Percentiles rank a stretch among this genome's conserved stretches.
Conservation (phyloP, 768 basidiomycete genomes). For the Russula olivacea region DNA sequence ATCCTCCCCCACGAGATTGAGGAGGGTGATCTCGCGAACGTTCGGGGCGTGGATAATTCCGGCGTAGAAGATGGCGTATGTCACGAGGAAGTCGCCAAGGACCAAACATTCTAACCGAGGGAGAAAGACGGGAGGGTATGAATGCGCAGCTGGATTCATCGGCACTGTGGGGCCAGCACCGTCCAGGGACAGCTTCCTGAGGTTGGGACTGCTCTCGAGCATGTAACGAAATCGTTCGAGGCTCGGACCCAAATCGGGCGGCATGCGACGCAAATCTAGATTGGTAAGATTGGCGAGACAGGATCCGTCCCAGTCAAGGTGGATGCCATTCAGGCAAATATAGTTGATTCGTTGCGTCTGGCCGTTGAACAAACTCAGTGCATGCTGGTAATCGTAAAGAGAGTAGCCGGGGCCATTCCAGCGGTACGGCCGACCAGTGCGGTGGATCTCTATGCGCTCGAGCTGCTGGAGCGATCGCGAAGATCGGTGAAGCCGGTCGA, state of each 20-base stretch:
- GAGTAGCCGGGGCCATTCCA: conserved; percentile 42
- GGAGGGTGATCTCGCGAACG: conserved; percentile 51
- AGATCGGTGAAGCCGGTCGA: conserved; percentile 40
- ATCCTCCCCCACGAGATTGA: conserved; percentile 46
- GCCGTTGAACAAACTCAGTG: conserved; percentile 48
- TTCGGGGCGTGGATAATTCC: conserved; percentile 51
- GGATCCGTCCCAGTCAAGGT: conserved; percentile 53
- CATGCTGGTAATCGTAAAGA: conserved; percentile 31
- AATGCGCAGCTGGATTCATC: conserved; percentile 28
- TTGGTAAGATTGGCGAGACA: conserved; percentile 49
- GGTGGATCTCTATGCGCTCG: conserved; percentile 63
- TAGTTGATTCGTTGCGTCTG: conserved; percentile 42
- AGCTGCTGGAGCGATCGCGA: conserved; percentile 30
- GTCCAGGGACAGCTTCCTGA: conserved; percentile 54
- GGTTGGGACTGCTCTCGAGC: conserved; percentile 35
- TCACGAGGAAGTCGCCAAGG: conserved; percentile 49
- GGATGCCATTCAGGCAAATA: conserved; percentile 52
- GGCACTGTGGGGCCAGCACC: conserved; percentile 49
- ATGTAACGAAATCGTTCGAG: conserved; percentile 48
- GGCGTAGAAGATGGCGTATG: conserved; percentile 44
- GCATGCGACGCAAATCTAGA: conserved; percentile 59
- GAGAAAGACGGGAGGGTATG: conserved; percentile 40
- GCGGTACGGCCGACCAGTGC: conserved; percentile 43
- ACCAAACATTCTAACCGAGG: conserved; percentile 46
- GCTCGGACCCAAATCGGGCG: conserved; percentile 46